These are phyloP conservation scores for Aspergillus pseudonomiae DNA, from an alignment of 2,329 filamentous ascomycete species.

Conservation along the genomic window DNA sequence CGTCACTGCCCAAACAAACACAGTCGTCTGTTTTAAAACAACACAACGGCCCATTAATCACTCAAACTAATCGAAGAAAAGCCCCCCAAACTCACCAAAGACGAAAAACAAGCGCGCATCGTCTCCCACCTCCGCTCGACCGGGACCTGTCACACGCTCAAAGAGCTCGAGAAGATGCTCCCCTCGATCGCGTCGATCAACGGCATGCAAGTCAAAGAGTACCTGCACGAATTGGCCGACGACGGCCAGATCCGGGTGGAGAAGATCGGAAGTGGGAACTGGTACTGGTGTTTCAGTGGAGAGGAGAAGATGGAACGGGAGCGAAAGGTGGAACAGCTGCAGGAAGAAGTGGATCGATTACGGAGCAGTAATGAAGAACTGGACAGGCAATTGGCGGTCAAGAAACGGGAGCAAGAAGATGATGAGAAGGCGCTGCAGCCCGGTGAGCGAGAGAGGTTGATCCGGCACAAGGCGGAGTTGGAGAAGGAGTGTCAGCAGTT, in stretches of 20 bases:
- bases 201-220: constrained; percentile 69
- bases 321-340: constrained; percentile 29
- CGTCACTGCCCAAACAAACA: background rate
- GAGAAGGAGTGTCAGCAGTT: constrained; percentile 36
- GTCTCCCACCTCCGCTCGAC: constrained; percentile 63
- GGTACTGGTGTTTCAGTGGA: constrained; percentile 70
- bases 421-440: constrained; percentile 22
- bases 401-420: constrained; percentile 37
- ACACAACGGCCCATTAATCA: background rate
- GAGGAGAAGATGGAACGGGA: constrained; percentile 58
- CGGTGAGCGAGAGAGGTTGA: constrained; percentile 25
- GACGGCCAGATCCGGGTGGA: constrained; percentile 66
- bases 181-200: constrained; percentile 65
- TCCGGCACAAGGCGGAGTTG: constrained; percentile 26
- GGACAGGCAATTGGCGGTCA: constrained; percentile 40
- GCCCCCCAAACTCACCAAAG: constrained; percentile 59
- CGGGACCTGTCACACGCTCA: constrained; percentile 65
- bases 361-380: constrained; percentile 34
- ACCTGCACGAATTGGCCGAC: constrained; percentile 63
- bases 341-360: constrained; percentile 33
- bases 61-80: constrained; percentile 14
- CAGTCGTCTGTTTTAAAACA: background rate
- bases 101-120: constrained; percentile 61
- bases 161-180: constrained; percentile 68
- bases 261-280: constrained; percentile 72